Evolutionary conservation across 1,284 basidiomycete genomes (phyloP).

Genomic region (Rhizoctonia solani): DNA sequence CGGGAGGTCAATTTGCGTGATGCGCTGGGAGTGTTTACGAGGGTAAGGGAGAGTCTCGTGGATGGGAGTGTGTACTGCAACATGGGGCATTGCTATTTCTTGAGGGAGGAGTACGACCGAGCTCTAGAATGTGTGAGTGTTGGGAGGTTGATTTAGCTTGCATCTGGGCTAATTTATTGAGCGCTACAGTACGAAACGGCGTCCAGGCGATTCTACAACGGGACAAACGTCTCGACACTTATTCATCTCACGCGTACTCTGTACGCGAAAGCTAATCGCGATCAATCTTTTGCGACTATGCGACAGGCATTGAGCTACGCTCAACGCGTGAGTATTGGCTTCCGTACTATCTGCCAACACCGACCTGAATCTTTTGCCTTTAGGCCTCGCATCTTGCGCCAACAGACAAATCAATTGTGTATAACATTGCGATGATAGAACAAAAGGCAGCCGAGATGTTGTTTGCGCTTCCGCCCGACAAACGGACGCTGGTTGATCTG

Average conservation of each 20-base stretch:
- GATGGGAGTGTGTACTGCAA: constrained; percentile 91
- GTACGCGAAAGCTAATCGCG: constrained; percentile 89
- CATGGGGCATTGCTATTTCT: constrained; percentile 92
- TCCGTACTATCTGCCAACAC: not conserved
- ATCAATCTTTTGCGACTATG: constrained; percentile 80
- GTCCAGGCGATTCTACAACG: constrained; percentile 69
- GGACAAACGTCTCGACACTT: constrained; percentile 71
- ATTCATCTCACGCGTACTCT: constrained; percentile 86
- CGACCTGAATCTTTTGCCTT: constrained; percentile 3
- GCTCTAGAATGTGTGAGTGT: constrained; percentile 90
- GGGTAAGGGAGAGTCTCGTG: constrained; percentile 82
- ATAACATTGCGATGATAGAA: constrained; percentile 96
- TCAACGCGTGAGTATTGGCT: constrained; percentile 60
- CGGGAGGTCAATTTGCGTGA: constrained; percentile 61
- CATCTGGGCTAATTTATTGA: not conserved
- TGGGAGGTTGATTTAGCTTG: not conserved
- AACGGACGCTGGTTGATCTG: constrained; percentile 79
- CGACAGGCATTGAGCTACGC: constrained; percentile 77
- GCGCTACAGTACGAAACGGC: constrained; percentile 88
- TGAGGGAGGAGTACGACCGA: constrained; percentile 87
- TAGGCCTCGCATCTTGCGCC: constrained; percentile 83
- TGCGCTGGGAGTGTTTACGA: constrained; percentile 80
- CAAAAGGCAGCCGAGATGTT: constrained; percentile 92
- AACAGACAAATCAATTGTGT: constrained; percentile 82
- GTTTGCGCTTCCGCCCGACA: constrained; percentile 69